A percentile compares a stretch with the other conserved stretches of the same genome.
These are phyloP conservation scores for Metschnikowia santaceciliae DNA, from an alignment of 805 yeast genomes.

Conservation along the genomic window DNA sequence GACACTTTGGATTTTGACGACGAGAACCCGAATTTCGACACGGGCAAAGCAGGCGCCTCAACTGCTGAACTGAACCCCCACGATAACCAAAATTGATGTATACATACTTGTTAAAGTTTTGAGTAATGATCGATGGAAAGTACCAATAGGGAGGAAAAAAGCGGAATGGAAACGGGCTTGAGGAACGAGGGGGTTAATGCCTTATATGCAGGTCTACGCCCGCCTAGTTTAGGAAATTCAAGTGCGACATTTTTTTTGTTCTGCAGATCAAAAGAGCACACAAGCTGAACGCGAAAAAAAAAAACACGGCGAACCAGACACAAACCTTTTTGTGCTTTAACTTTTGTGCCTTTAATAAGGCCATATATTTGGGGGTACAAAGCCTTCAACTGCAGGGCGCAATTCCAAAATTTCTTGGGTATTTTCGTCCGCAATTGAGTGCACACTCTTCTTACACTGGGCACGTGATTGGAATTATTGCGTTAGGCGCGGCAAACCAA, in stretches of 20 bases:
- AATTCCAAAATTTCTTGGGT: neutral
- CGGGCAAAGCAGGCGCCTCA: neutral
- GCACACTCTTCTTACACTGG: neutral
- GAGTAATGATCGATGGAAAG: slow-evolving; percentile 4
- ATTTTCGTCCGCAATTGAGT: neutral
- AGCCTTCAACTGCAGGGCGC: neutral
- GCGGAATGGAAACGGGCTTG: slow-evolving; percentile 3
- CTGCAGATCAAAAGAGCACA: slow-evolving; percentile 2
- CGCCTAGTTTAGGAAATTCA: slow-evolving; percentile 4
- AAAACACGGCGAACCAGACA: neutral
- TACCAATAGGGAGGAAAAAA: slow-evolving; percentile 6
- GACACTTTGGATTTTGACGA: neutral
- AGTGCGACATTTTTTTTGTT: slow-evolving; percentile 6
- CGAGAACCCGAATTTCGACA: neutral
- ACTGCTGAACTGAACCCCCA: neutral
- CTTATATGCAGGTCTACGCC: slow-evolving; percentile 2
- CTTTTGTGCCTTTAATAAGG: neutral
- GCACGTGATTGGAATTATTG: neutral
- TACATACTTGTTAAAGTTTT: slow-evolving; percentile 5
- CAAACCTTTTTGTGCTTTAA: neutral
- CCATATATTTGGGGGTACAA: neutral
- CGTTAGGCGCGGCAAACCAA: slow-evolving; percentile 2
- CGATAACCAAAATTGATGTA: neutral
- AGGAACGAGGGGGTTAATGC: slow-evolving; percentile 3
- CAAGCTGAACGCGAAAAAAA: slow-evolving; percentile 1